Percentiles rank a stretch among this genome's conserved stretches.
Evolutionary conservation across 257 asterid species (phyloP).

Genomic region (Salvia hispanica): DNA sequence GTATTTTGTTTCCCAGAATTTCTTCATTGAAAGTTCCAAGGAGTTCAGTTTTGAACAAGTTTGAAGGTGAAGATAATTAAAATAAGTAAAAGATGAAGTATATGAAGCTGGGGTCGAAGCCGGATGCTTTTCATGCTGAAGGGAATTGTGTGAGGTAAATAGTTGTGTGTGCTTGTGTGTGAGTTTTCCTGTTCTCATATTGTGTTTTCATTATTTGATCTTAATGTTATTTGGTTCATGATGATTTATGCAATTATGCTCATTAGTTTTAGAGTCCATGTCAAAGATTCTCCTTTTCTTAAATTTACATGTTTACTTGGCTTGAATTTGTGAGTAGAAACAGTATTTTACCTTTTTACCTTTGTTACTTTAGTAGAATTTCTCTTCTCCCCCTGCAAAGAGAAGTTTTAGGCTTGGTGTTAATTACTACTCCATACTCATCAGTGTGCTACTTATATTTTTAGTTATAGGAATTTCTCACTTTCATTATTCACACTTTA

Average conservation of each 20-base stretch:
- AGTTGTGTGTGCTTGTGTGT: neutral
- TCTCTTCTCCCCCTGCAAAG: too few species aligned
- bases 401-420: neutral
- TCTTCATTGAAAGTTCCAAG: slow-evolving; percentile 27
- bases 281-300: neutral
- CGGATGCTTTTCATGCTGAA: slow-evolving; percentile 79
- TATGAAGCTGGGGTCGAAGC: slow-evolving; percentile 95
- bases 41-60: slow-evolving; percentile 25
- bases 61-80: slow-evolving; percentile 20
- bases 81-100: slow-evolving; percentile 63
- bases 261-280: neutral
- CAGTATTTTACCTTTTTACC: neutral
- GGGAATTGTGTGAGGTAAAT: slow-evolving; percentile 66
- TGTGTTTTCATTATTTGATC: too few species aligned
- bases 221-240: too few species aligned
- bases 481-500: slow-evolving; percentile 29
- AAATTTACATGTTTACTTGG: neutral
- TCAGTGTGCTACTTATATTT: slow-evolving; percentile 34
- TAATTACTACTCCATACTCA: slow-evolving; percentile 33
- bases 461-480: slow-evolving; percentile 28
- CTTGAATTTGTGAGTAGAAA: neutral
- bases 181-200: neutral
- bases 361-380: neutral
- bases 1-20: slow-evolving; percentile 30
- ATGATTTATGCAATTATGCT: too few species aligned